Conservation (phyloP, 2,329 filamentous ascomycete species). For the Coniella lustricola region DNA sequence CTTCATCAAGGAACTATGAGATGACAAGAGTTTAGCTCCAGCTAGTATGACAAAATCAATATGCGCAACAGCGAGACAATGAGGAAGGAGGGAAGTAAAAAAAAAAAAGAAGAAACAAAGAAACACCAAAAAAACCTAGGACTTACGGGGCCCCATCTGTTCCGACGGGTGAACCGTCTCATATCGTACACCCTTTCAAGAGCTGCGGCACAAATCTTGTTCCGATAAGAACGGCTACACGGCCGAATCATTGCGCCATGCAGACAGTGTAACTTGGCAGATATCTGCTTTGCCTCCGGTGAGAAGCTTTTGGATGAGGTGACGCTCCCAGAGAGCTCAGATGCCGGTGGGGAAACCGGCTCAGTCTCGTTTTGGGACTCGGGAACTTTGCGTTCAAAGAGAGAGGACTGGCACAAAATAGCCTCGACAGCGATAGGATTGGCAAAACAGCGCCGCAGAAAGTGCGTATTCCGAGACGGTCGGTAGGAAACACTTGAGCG, state of each 20-base stretch:
- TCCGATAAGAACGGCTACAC: slow-evolving; percentile 28
- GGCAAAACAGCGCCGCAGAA: slow-evolving; percentile 39
- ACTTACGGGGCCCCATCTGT: slow-evolving; percentile 57
- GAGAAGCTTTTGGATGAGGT: slow-evolving; percentile 20
- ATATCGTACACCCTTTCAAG: slow-evolving; percentile 67
- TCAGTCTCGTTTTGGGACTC: slow-evolving; percentile 19
- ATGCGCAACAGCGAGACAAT: too few relatives aligned
- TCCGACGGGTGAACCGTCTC: slow-evolving; percentile 54
- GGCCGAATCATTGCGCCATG: slow-evolving; percentile 54
- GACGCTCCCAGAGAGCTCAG: too few relatives aligned
- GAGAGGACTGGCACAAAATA: slow-evolving; percentile 57
- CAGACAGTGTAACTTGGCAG: slow-evolving; percentile 63
- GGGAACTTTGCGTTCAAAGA: slow-evolving; percentile 50
- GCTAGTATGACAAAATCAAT: too few relatives aligned
- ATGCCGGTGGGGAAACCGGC: background rate
- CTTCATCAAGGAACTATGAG: slow-evolving; percentile 51
- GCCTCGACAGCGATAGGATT: slow-evolving; percentile 45
- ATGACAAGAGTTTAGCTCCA: too few relatives aligned
- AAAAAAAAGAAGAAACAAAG: background rate
- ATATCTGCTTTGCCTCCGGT: slow-evolving; percentile 49
- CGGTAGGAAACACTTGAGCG: slow-evolving; percentile 30
- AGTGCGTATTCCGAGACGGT: slow-evolving; percentile 39
- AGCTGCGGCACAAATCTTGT: slow-evolving; percentile 51
- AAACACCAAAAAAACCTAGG: too few relatives aligned
- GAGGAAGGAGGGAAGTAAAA: too few relatives aligned